Conservation (phyloP, 345 rosid species). For the Kandelia obovata region DNA sequence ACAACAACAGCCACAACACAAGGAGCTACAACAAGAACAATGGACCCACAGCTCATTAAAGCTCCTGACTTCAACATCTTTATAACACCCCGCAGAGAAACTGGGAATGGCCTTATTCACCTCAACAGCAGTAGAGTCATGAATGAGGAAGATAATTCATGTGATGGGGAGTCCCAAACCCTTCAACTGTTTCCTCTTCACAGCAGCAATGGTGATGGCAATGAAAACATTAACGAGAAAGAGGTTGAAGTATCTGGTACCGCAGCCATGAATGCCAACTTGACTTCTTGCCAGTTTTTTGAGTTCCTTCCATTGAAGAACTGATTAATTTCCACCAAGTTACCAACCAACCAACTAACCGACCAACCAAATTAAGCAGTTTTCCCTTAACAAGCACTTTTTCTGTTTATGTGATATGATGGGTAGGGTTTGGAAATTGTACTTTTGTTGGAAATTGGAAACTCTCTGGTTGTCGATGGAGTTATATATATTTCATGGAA, state of each 20-base stretch:
- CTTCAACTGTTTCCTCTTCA: constrained; percentile 68
- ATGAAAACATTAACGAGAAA: constrained; percentile 26
- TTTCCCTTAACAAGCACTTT: not conserved
- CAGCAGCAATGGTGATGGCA: constrained; percentile 23
- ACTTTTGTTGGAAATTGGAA: constrained; percentile 36
- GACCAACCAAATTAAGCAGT: not conserved
- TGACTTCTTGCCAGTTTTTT: constrained; percentile 47
- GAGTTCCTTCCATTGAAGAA: constrained; percentile 83
- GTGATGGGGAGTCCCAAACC: constrained; percentile 46
- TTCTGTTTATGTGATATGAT: constrained; percentile 23
- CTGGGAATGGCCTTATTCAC: not conserved
- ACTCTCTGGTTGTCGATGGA: constrained; percentile 22
- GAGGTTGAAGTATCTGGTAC: constrained; percentile 23
- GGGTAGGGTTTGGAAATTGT: constrained; percentile 23
- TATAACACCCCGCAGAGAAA: constrained; percentile 18
- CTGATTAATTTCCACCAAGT: constrained; percentile 17
- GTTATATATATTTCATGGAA: constrained; percentile 35
- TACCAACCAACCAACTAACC: not conserved
- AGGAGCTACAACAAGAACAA: constrained; percentile 17
- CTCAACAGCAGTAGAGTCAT: not conserved
- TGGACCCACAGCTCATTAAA: constrained; percentile 34
- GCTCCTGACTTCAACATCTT: constrained; percentile 31
- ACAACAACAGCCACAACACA: not conserved
- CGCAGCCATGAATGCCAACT: constrained; percentile 25
- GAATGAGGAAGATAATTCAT: constrained; percentile 16